phyloP scores from a whole-genome alignment of 306 rosid species.

The Citrullus mucosospermus region DNA sequence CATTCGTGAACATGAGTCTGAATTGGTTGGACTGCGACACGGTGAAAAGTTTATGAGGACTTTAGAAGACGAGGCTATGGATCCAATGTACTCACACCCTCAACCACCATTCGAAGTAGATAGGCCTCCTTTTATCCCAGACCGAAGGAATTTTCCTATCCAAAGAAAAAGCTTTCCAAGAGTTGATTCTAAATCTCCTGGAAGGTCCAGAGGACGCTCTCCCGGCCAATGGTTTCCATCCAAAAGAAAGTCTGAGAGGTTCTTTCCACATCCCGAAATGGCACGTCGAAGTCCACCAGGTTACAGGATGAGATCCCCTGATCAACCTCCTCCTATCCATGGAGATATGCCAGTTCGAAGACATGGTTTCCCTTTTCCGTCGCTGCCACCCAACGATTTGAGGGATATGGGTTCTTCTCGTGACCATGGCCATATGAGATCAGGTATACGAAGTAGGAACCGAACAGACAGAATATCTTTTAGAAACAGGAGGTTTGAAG shows the following conservation, averaged over 20 bases:
- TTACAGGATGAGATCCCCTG: conserved; percentile 75
- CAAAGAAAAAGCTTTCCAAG: conserved; percentile 49
- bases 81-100: conserved; percentile 39
- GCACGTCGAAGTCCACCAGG: conserved; percentile 49
- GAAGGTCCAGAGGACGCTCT: conserved; percentile 68
- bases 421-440: conserved; percentile 52
- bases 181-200: conserved; percentile 64
- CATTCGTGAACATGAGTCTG: conserved; percentile 40
- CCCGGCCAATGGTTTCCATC: conserved; percentile 59
- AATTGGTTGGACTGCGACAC: conserved; percentile 47
- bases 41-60: conserved; percentile 50
- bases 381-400: conserved; percentile 44
- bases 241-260: conserved; percentile 64
- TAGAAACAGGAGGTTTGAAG: conserved; percentile 62
- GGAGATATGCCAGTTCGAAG: conserved; percentile 56
- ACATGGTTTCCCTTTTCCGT: conserved; percentile 42
- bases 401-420: conserved; percentile 66
- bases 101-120: conserved; percentile 44
- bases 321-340: conserved; percentile 38
- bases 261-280: conserved; percentile 54
- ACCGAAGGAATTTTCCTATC: conserved; percentile 43
- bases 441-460: conserved; percentile 36
- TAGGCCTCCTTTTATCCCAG: conserved; percentile 43
- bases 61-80: conserved; percentile 36
- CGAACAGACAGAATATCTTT: conserved; percentile 42